These are phyloP conservation scores for Haberlea rhodopensis DNA, from an alignment of 257 asterid species.

Conservation along the genomic window DNA sequence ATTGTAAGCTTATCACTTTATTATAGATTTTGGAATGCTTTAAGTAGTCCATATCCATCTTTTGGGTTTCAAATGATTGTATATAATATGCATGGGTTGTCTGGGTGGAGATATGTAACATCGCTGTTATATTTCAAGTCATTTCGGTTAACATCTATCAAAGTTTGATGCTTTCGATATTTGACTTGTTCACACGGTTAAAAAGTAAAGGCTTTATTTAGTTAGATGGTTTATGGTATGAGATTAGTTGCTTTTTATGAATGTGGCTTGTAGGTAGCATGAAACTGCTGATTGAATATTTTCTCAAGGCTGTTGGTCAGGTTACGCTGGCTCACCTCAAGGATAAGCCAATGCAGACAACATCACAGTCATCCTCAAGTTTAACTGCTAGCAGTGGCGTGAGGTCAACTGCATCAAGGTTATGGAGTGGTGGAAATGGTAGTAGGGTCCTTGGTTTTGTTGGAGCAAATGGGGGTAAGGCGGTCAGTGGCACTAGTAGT, in stretches of 20 bases:
- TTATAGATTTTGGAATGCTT: not conserved
- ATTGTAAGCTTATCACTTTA: not conserved
- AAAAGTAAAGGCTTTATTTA: not conserved
- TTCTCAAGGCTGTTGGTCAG: conserved; percentile 41
- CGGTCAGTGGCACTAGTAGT: conserved; percentile 51
- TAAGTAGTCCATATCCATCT: not conserved
- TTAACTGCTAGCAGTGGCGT: conserved; percentile 84
- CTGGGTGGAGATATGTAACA: not conserved
- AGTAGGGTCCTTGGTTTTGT: conserved; percentile 91
- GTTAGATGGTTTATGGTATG: not conserved
- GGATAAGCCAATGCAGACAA: conserved; percentile 72
- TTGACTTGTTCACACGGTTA: not conserved
- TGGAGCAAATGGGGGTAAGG: conserved; percentile 89
- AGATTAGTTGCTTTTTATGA: not conserved
- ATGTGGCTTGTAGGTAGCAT: not conserved
- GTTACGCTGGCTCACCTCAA: conserved; percentile 87
- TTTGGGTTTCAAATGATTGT: not conserved
- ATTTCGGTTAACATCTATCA: not conserved
- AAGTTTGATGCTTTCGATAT: not conserved
- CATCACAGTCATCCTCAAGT: conserved; percentile 67
- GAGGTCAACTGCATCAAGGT: conserved; percentile 93
- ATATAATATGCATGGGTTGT: not conserved
- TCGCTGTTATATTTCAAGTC: not conserved
- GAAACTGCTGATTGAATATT: not conserved
- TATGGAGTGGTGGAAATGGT: conserved; percentile 87